Evolutionary conservation across 1,139 yeast species (phyloP), one percentile per base, ranked within the genome.

Genomic region (Diutina siamensis): DNA sequence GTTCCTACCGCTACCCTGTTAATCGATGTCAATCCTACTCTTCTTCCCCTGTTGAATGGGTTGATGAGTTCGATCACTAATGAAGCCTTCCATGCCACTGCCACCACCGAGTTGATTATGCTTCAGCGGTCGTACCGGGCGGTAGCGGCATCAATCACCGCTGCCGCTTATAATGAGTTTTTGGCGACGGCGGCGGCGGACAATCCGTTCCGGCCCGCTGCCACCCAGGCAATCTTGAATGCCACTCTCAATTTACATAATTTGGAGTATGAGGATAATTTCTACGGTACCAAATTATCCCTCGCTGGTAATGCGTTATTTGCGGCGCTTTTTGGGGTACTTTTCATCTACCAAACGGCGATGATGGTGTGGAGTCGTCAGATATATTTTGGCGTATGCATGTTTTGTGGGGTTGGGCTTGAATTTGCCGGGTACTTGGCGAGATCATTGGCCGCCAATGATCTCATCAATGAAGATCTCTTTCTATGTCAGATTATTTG

Each of bases 401-500:
- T 60, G 35, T 45, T 48, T 9, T 34, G 46, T 15, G 59, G 59
- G 2, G 44, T 53, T 2, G 56, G 52, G 2, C 44, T 56, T 27
- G 60, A 57, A 48, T 51, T 57, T 47, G 60, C 59, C 2, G 65
- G 64, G 3, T 60, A 60, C 46, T 46, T 58, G 13, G 54, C 60
- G n/a, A 46, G 64, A 17, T 44, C 51, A 1, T 36, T 57, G 40
- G 56, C 61, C 7, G 55, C 51, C 2, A 44, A 50, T 48, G 55
- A 55, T 40, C 45, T 52, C 35, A 33, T 57, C 27, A 51, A 62
- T 44, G 47, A 50, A 13, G 49, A 55, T 46, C 54, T 53, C 35
- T 67, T 58, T 48, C 49, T 67, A 18, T 59, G 65, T 46, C 71
- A 66, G 49, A 63, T 64, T 45, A 61, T 67, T 44, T 51, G 57